Evolutionary conservation across 139 green algal species (phyloP).

Genomic region (Chlamydomonas sp.): DNA sequence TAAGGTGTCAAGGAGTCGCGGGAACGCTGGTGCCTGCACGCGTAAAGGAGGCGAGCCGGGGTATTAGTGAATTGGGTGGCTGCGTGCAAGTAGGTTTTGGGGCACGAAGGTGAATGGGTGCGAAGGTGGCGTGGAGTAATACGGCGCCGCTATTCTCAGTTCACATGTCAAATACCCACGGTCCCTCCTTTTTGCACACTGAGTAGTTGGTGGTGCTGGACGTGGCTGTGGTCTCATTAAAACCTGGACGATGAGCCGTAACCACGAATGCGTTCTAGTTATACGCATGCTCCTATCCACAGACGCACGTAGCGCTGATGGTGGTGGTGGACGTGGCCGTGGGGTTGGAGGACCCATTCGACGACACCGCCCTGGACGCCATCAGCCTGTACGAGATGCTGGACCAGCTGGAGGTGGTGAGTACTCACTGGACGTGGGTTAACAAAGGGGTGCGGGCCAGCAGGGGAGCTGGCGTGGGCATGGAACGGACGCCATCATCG

Average conservation of each 20-base stretch:
- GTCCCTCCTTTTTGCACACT: no score
- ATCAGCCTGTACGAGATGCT: conserved; percentile 45
- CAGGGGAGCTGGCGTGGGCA: not conserved
- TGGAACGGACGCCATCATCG: no score
- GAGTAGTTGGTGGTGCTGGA: not conserved
- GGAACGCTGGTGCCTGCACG: no score
- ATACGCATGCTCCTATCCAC: not conserved
- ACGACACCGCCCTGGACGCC: conserved; percentile 44
- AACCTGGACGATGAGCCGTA: not conserved
- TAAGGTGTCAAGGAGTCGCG: not conserved
- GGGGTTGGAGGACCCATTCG: conserved; percentile 51
- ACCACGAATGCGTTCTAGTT: not conserved
- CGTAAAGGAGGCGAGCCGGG: no score
- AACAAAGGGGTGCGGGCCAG: not conserved
- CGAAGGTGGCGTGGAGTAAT: no score
- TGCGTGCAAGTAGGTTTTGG: no score
- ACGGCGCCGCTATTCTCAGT: no score
- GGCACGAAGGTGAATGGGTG: no score
- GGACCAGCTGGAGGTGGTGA: conserved; percentile 47
- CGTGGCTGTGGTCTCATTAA: no score
- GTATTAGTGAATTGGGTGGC: no score
- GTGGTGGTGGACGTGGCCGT: conserved; percentile 29
- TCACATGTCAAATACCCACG: no score
- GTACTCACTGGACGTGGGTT: not conserved
- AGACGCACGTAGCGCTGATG: conserved; percentile 41